Base-by-base conservation (phyloP, 2,329 filamentous ascomycete genomes). In the Chaetomiaceae sp. region DNA sequence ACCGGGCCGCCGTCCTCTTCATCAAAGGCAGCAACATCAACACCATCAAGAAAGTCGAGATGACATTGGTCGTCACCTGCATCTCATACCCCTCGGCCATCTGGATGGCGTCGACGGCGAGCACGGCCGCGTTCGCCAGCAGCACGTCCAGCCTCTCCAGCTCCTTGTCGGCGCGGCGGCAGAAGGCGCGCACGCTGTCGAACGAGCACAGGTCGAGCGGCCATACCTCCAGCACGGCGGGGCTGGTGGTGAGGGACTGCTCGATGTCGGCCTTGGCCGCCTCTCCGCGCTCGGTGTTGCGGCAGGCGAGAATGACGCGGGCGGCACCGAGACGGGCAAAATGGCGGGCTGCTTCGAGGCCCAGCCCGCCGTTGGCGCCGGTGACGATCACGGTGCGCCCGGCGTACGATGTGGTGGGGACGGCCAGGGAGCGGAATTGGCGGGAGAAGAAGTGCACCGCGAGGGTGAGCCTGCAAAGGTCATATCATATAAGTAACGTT, bases 191-290 rank as follows among this genome's bases (percentile, higher is more conserved):
- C 33, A 81, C 70, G 29, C 71, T 76, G 3, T 71, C 69, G 58
- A 76, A 77, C 16, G 67, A 72, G 13, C 59, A 61, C 58, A 81
- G 69, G 59, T 82, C 78, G 4, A 82, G 59, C 10, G 67, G 49
- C 77, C 77, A 81, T 11, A 80, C 75, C 38, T 79, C 67, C 29
- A 78, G 64, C 3, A 53, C 61, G n/a, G 50, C 64, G 8, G 33
- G 5, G 11, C 66, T 65, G 18, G 64, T 61, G 25, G 14, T 23
- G 29, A 42, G 4, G 7, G 45, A 40, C 1, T 54, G 51, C 27
- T 65, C 64, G 40, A 78, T 71, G 34, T 67, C 65, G 2, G 58
- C 46, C 18, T 69, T 71, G 41, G 75, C 75, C 0, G 57, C 65
- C 44, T 71, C 64, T 18, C 71, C 73, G 55, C 69, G 68, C 4